Conservation (phyloP, 179 eudicot genomes). For the Spergularia azorica region DNA sequence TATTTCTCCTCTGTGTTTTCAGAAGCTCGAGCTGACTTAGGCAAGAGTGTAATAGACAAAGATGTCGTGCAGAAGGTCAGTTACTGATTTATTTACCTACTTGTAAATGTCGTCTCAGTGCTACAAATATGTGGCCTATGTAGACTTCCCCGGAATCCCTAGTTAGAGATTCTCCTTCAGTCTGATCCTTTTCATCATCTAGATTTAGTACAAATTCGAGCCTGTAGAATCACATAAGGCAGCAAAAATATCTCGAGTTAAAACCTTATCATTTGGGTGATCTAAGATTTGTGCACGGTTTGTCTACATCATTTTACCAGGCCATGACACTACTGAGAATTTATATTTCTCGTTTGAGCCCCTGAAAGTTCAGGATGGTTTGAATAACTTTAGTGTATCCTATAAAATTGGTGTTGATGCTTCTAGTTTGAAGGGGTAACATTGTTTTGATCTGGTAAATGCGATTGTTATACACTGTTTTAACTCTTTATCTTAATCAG, state of each 20-base stretch:
- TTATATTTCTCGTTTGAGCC: background rate
- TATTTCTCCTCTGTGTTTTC: constrained; percentile 27
- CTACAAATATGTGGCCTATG: background rate
- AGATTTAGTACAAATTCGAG: no score
- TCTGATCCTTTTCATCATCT: no score
- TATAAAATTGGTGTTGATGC: background rate
- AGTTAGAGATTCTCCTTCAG: background rate
- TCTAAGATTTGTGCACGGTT: background rate
- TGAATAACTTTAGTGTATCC: background rate
- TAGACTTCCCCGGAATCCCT: background rate
- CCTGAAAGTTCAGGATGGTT: background rate
- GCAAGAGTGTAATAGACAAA: constrained; percentile 68
- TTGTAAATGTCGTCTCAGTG: background rate
- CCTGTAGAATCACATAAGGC: no score
- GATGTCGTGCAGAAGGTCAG: constrained; percentile 93
- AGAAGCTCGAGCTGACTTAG: constrained; percentile 77
- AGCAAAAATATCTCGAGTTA: no score
- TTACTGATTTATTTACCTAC: constrained; percentile 15
- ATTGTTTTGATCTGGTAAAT: background rate
- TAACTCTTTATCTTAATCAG: constrained; percentile 36
- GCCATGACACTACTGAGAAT: no score
- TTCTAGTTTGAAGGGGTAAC: background rate
- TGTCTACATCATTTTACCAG: no score
- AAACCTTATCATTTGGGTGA: background rate
- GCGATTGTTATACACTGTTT: background rate